Conservation (phyloP, 768 basidiomycete genomes). For the Amanita jacksonii region DNA sequence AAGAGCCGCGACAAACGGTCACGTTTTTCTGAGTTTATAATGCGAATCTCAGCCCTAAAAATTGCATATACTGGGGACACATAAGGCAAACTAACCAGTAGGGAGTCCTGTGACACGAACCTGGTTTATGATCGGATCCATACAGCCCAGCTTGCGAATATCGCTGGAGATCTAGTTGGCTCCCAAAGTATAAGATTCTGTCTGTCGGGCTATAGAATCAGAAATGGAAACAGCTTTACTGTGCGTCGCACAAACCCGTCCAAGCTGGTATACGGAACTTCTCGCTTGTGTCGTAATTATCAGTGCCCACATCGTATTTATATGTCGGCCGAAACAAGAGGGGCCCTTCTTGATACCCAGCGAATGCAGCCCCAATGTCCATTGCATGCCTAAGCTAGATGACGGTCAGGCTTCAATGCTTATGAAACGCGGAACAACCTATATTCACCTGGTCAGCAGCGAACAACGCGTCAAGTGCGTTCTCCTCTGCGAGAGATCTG, state of each 20-base stretch:
- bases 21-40: constrained; percentile 72
- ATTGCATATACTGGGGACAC: constrained; percentile 62
- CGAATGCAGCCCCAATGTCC: constrained; percentile 63
- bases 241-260: constrained; percentile 57
- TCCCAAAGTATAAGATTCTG: constrained; percentile 83
- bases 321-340: constrained; percentile 93
- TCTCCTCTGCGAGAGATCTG: constrained; percentile 49
- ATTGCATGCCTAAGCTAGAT: constrained; percentile 64
- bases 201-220: constrained; percentile 47
- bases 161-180: constrained; percentile 55
- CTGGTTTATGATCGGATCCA: constrained; percentile 95
- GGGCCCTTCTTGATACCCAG: constrained; percentile 82
- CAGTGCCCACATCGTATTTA: constrained; percentile 76
- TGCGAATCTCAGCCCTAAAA: constrained; percentile 68
- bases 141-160: constrained; percentile 81
- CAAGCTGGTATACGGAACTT: constrained; percentile 95
- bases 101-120: constrained; percentile 24
- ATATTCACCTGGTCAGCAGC: constrained; percentile 75
- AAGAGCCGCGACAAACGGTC: constrained; percentile 58
- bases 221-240: not conserved
- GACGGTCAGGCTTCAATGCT: constrained; percentile 6
- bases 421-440: not conserved
- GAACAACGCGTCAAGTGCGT: constrained; percentile 66
- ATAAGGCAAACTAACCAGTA: constrained; percentile 10
- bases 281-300: constrained; percentile 90